Evolutionary conservation across 805 yeast genomes (phyloP), one percentile per base, ranked within the genome.

Genomic region (Sugiyamaella qingdaonensis): DNA sequence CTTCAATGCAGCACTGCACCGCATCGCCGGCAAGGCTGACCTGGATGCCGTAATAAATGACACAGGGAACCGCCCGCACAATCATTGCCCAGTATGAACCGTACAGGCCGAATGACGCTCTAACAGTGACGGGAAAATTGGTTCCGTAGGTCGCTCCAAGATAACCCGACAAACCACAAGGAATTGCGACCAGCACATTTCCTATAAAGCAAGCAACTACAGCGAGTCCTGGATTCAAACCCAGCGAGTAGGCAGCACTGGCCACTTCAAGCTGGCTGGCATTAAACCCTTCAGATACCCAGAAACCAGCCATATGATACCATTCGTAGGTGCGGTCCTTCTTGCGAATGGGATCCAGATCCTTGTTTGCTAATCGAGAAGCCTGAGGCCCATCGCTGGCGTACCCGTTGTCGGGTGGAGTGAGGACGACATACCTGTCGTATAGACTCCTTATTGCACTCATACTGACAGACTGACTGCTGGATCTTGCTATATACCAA

Each of bases 1-100:
- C 35, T 42, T 44, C 46, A 18, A 53, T 49, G 46, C 52, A 48
- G 29, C 53, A n/a, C 16, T 48, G 52, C 27, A 52, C 53, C 14
- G 55, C 55, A 16, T 52, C 43, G n/a, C 60, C 60, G 18, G 54
- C 60, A n/a, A 49, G 53, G 14, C 46, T 51, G 33, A 51, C 51
- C 49, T 57, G 60, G 35, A 57, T 57, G 29, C 60, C 60, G 44
- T 56, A 53, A 46, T 39, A 52, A 42, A 57, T 57, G 44, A 57
- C 46, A 46, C 60, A 56, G 19, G 55, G 47, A 37, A 54, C 57
- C 43, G 54, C 58, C 43, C 60, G 49, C 16, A 57, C 49, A 18
- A 57, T 19, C 21, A 57, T 52, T 31, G 57, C 54, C 33, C 52
- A 31, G 48, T 54, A 54, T 24, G 57, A 51, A n/a, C 56, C 56